Evolutionary conservation across 768 basidiomycete species (phyloP).

Genomic region (Trametes elegans): DNA sequence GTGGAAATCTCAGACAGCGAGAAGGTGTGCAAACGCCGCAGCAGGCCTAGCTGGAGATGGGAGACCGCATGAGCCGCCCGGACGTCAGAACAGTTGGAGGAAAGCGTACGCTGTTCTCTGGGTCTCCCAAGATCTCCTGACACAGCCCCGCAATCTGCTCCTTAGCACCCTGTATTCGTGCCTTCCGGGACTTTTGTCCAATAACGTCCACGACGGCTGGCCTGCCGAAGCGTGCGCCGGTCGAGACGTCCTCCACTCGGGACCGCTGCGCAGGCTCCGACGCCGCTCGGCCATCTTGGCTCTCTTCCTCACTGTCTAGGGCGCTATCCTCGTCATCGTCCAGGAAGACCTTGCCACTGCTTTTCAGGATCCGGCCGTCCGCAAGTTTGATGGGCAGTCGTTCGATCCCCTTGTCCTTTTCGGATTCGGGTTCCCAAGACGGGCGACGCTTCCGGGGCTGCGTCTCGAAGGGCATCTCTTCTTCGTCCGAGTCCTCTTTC

Average conservation of each 20-base stretch:
- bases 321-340: conserved; percentile 28
- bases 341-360: conserved; percentile 37
- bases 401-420: conserved; percentile 49
- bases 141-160: conserved; percentile 93
- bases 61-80: conserved; percentile 5
- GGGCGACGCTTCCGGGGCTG: conserved; percentile 50
- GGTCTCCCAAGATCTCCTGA: conserved; percentile 91
- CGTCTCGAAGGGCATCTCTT: conserved; percentile 75
- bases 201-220: conserved; percentile 74
- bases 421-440: conserved; percentile 47
- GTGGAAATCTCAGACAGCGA: conserved; percentile 74
- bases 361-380: conserved; percentile 71
- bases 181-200: conserved; percentile 59
- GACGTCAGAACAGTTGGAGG: conserved; percentile 3
- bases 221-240: conserved; percentile 87
- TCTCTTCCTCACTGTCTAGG: conserved; percentile 28
- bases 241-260: conserved; percentile 67
- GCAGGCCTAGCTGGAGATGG: conserved; percentile 68
- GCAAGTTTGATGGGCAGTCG: conserved; percentile 86
- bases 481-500: conserved; percentile 43
- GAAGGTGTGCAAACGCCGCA: conserved; percentile 87
- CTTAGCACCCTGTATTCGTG: conserved; percentile 74
- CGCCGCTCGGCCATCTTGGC: conserved; percentile 34
- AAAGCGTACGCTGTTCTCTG: conserved; percentile 84
- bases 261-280: conserved; percentile 27